Conservation (phyloP, 441 rosid genomes). For the Syzygium malaccense region DNA sequence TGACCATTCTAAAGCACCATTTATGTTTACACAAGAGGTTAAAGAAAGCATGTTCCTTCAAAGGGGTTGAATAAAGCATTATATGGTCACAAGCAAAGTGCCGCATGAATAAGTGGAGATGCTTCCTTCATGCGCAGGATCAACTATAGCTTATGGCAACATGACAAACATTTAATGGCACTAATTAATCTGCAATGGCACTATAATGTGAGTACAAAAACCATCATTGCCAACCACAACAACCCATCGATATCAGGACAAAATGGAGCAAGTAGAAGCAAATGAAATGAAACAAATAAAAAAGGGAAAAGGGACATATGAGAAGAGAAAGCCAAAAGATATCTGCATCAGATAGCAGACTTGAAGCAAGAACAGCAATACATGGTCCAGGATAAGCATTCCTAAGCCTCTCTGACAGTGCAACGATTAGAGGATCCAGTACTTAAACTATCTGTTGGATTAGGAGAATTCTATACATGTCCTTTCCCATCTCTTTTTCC, state of each 20-base stretch:
- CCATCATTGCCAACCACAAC: neutral
- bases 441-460: neutral
- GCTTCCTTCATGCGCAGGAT: neutral
- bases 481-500: neutral
- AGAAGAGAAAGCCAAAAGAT: neutral
- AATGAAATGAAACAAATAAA: neutral
- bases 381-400: neutral
- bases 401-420: neutral
- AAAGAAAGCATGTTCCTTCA: neutral
- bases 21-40: neutral
- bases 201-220: neutral
- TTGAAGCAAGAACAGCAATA: neutral
- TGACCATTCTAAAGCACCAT: neutral
- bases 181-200: neutral
- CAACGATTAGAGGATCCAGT: neutral
- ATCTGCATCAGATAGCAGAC: neutral
- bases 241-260: neutral
- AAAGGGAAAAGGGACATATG: neutral
- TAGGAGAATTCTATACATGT: neutral
- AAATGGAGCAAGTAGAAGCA: neutral
- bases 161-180: neutral
- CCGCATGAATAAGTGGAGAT: neutral
- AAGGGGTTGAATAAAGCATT: neutral
- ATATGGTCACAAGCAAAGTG: neutral
- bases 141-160: neutral